phyloP scores from a whole-genome alignment of 1,284 basidiomycete species.

The Spongiforma sp. region DNA sequence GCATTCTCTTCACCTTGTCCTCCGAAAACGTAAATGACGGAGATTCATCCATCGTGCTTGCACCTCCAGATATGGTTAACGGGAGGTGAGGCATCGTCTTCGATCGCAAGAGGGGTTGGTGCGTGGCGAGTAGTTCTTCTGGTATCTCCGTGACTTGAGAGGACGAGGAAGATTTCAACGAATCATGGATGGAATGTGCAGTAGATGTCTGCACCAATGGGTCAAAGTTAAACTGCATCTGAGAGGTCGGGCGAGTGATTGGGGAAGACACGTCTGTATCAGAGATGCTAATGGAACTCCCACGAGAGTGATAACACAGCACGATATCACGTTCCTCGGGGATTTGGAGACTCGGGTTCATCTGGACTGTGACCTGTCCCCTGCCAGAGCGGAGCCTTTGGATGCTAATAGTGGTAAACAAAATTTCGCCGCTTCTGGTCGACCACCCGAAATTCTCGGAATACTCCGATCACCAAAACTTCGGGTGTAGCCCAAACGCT shows the following conservation, averaged over 20 bases:
- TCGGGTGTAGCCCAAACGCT: no score
- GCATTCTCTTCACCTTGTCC: slow-evolving; percentile 56
- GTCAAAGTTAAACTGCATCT: slow-evolving; percentile 13
- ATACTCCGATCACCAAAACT: no score
- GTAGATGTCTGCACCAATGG: background rate
- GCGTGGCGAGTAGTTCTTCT: slow-evolving; percentile 10
- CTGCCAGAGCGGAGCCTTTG: background rate
- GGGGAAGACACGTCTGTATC: slow-evolving; percentile 31
- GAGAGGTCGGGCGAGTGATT: slow-evolving; percentile 25
- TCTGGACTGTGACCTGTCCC: no score
- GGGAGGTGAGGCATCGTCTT: slow-evolving; percentile 45
- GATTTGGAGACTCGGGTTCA: slow-evolving; percentile 16
- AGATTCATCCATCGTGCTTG: slow-evolving; percentile 10
- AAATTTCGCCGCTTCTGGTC: no score
- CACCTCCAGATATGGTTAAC: slow-evolving; percentile 9
- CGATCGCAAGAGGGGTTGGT: slow-evolving; percentile 40
- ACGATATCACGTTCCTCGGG: slow-evolving; percentile 37
- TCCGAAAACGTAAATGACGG: slow-evolving; percentile 47
- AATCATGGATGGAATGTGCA: background rate
- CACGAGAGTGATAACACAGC: slow-evolving; percentile 30
- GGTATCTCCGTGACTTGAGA: slow-evolving; percentile 23
- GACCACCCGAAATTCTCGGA: no score
- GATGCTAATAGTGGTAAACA: background rate
- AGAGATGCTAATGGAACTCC: slow-evolving; percentile 31
- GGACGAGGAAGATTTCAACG: slow-evolving; percentile 33